Conservation (phyloP, 805 yeast genomes). For the Candida bentonensis region DNA sequence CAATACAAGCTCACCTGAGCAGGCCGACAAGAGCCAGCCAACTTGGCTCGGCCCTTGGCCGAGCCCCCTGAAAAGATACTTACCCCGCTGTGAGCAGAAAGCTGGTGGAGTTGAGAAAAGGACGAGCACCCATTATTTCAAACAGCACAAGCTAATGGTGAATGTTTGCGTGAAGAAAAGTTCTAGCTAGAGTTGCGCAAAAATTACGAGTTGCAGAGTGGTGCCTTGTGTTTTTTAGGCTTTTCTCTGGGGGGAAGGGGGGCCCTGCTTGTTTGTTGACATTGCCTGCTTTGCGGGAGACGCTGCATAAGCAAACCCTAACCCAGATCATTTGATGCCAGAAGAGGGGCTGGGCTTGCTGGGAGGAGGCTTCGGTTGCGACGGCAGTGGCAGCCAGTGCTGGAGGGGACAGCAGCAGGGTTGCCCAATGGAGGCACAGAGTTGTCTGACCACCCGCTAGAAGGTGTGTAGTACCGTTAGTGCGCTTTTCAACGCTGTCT, state of each 20-base stretch:
- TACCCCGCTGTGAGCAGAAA: conserved; percentile 26
- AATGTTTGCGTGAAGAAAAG: background rate
- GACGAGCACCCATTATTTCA: conserved; percentile 11
- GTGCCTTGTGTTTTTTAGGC: background rate
- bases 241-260: background rate
- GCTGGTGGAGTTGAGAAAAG: conserved; percentile 20
- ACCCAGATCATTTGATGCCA: background rate
- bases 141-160: background rate
- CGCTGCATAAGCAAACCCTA: background rate
- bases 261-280: background rate
- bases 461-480: too few relatives aligned
- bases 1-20: too few relatives aligned
- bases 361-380: too few relatives aligned
- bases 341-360: too few relatives aligned
- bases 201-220: background rate
- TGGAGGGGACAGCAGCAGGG: too few relatives aligned
- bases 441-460: too few relatives aligned
- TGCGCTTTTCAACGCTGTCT: too few relatives aligned
- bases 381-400: too few relatives aligned
- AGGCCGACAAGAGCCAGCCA: background rate
- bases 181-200: background rate
- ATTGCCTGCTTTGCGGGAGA: background rate
- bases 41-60: too few relatives aligned
- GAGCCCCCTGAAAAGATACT: too few relatives aligned
- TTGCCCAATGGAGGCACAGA: too few relatives aligned